Percentiles rank a stretch among this genome's conserved stretches.
Evolutionary conservation across 1,284 basidiomycete species (phyloP).

Genomic region (Malassezia globosa): DNA sequence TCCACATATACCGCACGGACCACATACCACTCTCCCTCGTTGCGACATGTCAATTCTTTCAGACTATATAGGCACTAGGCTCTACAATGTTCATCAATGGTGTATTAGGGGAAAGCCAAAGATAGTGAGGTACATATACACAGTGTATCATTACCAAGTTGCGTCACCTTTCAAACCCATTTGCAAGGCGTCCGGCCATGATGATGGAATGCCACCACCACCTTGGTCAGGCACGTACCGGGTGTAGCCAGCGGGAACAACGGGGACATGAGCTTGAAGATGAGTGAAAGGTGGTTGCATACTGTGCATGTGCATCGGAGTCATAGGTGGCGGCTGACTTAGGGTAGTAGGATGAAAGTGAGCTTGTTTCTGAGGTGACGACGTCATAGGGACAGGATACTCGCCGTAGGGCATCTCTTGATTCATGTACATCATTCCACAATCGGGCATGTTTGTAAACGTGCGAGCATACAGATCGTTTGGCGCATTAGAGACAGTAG

Average conservation of each 20-base stretch:
- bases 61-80: no score
- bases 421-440: conserved; percentile 6
- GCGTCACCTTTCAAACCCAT: not conserved
- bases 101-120: no score
- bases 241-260: not conserved
- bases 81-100: no score
- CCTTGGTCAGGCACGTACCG: not conserved
- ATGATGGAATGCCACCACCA: not conserved
- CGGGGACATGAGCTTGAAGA: not conserved
- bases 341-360: not conserved
- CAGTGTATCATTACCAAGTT: no score
- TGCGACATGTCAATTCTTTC: no score
- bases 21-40: no score
- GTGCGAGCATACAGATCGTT: not conserved
- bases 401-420: not conserved
- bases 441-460: not conserved
- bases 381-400: conserved; percentile 1
- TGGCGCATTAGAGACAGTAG: not conserved
- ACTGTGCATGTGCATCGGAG: not conserved
- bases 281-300: not conserved
- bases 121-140: no score
- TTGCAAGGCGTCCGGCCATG: not conserved
- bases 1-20: not conserved
- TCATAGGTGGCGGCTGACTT: not conserved
- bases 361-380: not conserved